Base-by-base conservation (phyloP, 495 filamentous ascomycete genomes). In the Amphirosellinia nigrospora region DNA sequence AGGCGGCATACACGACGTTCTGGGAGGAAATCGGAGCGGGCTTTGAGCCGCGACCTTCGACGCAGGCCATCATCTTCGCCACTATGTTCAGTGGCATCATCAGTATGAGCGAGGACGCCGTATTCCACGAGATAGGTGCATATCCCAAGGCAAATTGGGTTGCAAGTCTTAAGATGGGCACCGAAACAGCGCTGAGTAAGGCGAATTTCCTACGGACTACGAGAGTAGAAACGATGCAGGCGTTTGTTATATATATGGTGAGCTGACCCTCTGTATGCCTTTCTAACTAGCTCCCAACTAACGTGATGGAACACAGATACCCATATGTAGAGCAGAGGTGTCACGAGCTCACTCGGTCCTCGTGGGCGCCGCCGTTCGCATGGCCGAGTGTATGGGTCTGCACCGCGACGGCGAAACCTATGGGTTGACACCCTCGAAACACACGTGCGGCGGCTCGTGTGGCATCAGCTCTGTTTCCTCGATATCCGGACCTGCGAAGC, bases 321-420 rank as follows among this genome's bases (percentile, higher is more conserved):
- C 91, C 0, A 80, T 92, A 19, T 92, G 91, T 68, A 85, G 91
- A 39, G 83, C 82, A 15, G 88, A 92, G 75, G 83, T 94, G 23
- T 92, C 91, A 4, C 82, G 91, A 65, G 87, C 89, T 6, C 91
- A 93, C 74, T 90, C 89, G 9, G 89, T 90, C 23, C 83, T 94
- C 2, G 85, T 90, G 4, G 90, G 89, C 26, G 86, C 90, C 23
- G 90, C 89, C 11, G 89, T 92, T 26, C 82, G 91, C 39, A 87
- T 93, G 77, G 91, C 90, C 36, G 89, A 92, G 79, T 92, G 90
- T 73, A 92, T 92, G 89, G 89, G 91, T 7, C 79, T 93, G n/a
- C 89, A 93, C 75, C 82, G 89, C 1, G 92, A 94, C 72, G 89
- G 89, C n/a, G 82, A 83, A 55, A 79, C 81, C 21, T 92, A 89